These are phyloP conservation scores for Saccharomyces hybrid DNA, from an alignment of 1,139 yeast species.

Conservation along the genomic window DNA sequence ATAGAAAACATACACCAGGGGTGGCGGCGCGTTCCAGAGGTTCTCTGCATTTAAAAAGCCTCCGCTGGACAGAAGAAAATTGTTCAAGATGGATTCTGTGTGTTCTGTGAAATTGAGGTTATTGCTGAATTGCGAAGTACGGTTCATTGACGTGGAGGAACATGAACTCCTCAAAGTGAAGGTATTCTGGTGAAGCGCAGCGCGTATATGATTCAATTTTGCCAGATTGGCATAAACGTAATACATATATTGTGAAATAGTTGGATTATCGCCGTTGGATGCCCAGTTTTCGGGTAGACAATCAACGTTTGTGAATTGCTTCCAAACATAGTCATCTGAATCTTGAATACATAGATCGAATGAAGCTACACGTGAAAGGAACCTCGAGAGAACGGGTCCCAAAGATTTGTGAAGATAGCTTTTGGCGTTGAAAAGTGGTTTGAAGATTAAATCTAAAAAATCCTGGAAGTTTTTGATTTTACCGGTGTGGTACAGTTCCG, in stretches of 20 bases:
- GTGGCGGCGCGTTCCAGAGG: constrained; percentile 13
- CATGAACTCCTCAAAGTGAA: constrained; percentile 13
- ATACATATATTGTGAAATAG: constrained; percentile 17
- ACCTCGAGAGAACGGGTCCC: constrained; percentile 8
- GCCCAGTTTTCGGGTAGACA: constrained; percentile 13
- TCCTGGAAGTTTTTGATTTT: constrained; percentile 6
- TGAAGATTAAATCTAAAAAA: background rate
- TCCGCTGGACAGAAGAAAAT: constrained; percentile 13
- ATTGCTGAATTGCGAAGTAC: constrained; percentile 14
- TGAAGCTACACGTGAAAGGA: constrained; percentile 12
- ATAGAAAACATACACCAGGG: constrained; percentile 13
- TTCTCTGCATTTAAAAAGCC: constrained; percentile 16
- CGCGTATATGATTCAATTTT: constrained; percentile 9
- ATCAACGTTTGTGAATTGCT: constrained; percentile 8
- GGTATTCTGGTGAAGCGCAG: constrained; percentile 9
- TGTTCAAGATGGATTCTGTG: constrained; percentile 14
- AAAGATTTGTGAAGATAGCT: background rate
- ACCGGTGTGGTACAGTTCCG: constrained; percentile 9
- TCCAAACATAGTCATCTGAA: constrained; percentile 15
- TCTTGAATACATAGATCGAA: constrained; percentile 13
- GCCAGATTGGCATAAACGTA: constrained; percentile 12
- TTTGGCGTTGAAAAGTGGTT: background rate
- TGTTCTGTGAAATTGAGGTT: constrained; percentile 14
- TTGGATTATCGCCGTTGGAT: constrained; percentile 17
- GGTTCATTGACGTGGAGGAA: constrained; percentile 8